Evolutionary conservation across 305 asterid species (phyloP).

Genomic region (Nicotiana rustica): DNA sequence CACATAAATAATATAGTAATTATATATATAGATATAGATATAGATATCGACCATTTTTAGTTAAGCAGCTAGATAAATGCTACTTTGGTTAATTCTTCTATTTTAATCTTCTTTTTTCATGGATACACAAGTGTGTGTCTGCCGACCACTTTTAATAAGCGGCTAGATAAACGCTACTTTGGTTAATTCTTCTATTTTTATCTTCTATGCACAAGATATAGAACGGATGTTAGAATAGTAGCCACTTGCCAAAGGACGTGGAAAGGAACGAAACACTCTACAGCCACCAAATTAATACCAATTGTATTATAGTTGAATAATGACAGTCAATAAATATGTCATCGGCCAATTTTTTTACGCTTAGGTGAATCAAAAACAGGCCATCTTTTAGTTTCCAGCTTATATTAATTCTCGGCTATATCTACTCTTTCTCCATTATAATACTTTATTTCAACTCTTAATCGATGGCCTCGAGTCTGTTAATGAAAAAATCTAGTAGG

Average conservation of each 20-base stretch:
- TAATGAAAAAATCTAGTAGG: no score
- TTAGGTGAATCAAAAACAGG: neutral
- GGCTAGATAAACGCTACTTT: no score
- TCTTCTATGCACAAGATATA: neutral
- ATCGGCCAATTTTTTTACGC: neutral
- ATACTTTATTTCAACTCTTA: no score
- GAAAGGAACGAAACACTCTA: neutral
- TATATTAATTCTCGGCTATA: neutral
- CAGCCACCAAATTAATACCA: neutral
- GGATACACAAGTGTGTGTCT: neutral
- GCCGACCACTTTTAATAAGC: no score
- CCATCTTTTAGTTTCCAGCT: neutral
- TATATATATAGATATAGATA: no score
- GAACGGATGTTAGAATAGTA: neutral
- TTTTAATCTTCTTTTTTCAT: neutral
- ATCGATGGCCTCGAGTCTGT: no score
- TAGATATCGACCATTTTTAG: no score
- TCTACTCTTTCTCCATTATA: neutral
- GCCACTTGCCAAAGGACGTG: neutral
- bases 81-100: no score
- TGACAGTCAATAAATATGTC: neutral
- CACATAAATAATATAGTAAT: no score
- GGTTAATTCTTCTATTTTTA: no score
- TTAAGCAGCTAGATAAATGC: no score
- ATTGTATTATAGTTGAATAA: neutral